Evolutionary conservation across 805 yeast species (phyloP).

Genomic region (Metschnikowia arizonensis): DNA sequence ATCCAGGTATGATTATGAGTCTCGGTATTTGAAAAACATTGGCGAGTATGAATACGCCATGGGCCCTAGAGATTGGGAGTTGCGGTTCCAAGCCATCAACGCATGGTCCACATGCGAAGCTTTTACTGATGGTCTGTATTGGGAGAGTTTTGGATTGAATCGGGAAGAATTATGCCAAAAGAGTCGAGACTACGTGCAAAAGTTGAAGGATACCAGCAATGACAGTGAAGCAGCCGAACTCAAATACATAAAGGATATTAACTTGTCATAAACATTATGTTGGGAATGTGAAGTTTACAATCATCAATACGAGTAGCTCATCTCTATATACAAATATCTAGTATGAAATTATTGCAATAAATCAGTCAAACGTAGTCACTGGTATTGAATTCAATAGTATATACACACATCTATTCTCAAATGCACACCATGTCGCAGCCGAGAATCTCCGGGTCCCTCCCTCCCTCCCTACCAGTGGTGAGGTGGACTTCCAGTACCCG

Average conservation of each 20-base stretch:
- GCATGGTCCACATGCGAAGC: slow-evolving; percentile 30
- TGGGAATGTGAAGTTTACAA: too few relatives aligned
- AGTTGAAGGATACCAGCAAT: slow-evolving; percentile 11
- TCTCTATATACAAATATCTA: too few relatives aligned
- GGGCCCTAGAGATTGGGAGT: slow-evolving; percentile 31
- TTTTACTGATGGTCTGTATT: slow-evolving; percentile 20
- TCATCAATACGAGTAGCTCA: too few relatives aligned
- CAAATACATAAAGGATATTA: too few relatives aligned
- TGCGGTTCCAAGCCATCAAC: slow-evolving; percentile 30
- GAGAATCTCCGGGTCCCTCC: slow-evolving; percentile 1
- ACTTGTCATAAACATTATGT: too few relatives aligned
- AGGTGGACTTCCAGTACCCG: too few relatives aligned
- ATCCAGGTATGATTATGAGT: slow-evolving; percentile 18
- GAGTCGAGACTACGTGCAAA: slow-evolving; percentile 9
- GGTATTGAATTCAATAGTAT: too few relatives aligned
- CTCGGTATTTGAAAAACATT: slow-evolving; percentile 24
- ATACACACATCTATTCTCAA: too few relatives aligned
- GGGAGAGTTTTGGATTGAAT: slow-evolving; percentile 19
- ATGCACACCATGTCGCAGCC: too few relatives aligned
- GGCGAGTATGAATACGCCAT: slow-evolving; percentile 16
- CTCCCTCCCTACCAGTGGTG: too few relatives aligned
- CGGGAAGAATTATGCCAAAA: slow-evolving; percentile 14
- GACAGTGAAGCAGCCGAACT: slow-evolving; percentile 9
- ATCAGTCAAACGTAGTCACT: too few relatives aligned
- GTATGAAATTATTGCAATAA: too few relatives aligned